Evolutionary conservation across 2,329 filamentous ascomycete species (phyloP), one percentile per base, ranked within the genome.

Genomic region (Xylariaceae sp.): DNA sequence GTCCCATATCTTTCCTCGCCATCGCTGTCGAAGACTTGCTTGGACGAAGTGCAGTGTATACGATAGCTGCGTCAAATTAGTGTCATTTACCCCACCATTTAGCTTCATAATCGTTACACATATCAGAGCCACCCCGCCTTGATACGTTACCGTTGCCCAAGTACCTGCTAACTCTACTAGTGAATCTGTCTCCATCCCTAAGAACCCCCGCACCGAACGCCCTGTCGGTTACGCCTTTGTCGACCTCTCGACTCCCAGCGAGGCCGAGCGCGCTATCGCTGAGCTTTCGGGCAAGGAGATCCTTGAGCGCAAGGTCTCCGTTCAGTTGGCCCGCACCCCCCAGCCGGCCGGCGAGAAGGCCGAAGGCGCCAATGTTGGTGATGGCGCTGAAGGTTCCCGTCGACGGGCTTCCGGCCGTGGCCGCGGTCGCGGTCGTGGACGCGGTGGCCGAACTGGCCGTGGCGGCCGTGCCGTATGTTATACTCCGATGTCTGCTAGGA

Each of bases 201-300:
- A 95, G 85, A 97, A 99, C 84, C 94, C 94, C 75, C 93, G 94
- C 78, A 99, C 93, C 79, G 93, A 92, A 79, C 93, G 94, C 75
- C 93, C 94, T 66, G 94, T 99, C 76, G 94, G 94, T 74, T 99
- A 97, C 78, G 94, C 94, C 74, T 99, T 99, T 76, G 94, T 99
- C 76, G 94, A 97, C 75, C 89, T 99, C 67, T 95, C 91, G 64
- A 97, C 93, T 66, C 90, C 94, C 62, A 86, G 86, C 67, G 94
- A 97, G 82, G 94, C 94, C 66, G 90, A 97, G 80, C 90, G 92
- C 76, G 94, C 94, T 73, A 97, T 99, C 71, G 82, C 85, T 71
- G 91, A 96, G 80, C 89, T 99, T 67, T 97, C 94, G 72, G 93
- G 93, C 77, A 92, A 97, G 83, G 92, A 95, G 80, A 94, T 99